Base-by-base conservation (phyloP, 768 basidiomycete species). In the Collybia sordida region DNA sequence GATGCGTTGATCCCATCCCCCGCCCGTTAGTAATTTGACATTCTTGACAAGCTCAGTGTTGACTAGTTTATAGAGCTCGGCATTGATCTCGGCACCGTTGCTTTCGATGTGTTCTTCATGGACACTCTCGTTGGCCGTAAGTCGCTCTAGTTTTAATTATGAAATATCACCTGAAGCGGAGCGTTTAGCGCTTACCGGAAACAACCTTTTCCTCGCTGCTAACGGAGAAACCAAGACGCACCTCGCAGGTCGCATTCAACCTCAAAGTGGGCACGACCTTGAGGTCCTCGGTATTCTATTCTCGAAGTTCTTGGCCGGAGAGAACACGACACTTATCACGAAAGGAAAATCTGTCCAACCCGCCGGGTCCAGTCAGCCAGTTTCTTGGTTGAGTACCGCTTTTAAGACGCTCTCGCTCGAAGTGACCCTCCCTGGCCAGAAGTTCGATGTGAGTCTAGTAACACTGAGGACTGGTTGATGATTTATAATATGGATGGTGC, bases 351-450 rank as follows among this genome's bases (percentile, higher is more conserved):
- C 80, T 15, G 85, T 88, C 5, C 78, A 81, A 46, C 83, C 86
- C 11, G 62, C 68, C 8, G 83, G 82, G 19, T 69, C 81, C 1
- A 68, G 65, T 49, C 66, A 65, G 18, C 69, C 79, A 0, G 82
- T 88, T 12, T 63, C 65, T 3, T 88, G 86, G 87, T 63, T 90
- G 35, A 85, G 77, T 40, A 72, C 77, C n/a, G 86, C 87, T 4
- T 88, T 89, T 71, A 74, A 83, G 66, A 81, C 83, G 4, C 66
- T 89, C 25, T 74, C 78, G 6, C 73, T 90, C 7, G 54, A 77
- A 6, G 86, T 89, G 23, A 75, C 68, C 23, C 71, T 90, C 11
- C 82, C 84, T 12, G 87, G 86, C 8, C 70, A 84, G 62, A 75
- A 74, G 49, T 81, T 78, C 53, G 61, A 74, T 39, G 81, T 78